These are phyloP conservation scores for Yamadazyma friedrichii DNA, from an alignment of 1,139 yeast genomes.

Conservation along the genomic window DNA sequence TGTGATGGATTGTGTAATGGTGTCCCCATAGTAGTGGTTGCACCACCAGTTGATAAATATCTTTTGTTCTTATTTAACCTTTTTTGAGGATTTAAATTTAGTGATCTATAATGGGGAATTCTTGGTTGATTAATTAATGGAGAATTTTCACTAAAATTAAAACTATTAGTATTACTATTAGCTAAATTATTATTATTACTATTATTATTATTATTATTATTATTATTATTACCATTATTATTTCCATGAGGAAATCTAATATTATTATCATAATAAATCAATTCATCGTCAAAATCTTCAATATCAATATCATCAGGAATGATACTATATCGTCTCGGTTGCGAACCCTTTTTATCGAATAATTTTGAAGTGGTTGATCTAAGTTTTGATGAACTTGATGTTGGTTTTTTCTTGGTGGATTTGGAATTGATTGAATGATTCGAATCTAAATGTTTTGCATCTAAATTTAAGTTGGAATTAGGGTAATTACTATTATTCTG, in stretches of 20 bases:
- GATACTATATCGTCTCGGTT: conserved; percentile 70
- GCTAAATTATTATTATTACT: conserved; percentile 33
- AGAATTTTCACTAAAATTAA: conserved; percentile 29
- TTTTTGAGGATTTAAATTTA: conserved; percentile 32
- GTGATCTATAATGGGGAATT: conserved; percentile 44
- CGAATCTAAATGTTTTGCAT: conserved; percentile 4
- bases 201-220: conserved; percentile 26
- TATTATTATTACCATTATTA: conserved; percentile 34
- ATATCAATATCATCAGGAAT: conserved; percentile 67
- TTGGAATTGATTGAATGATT: conserved; percentile 25
- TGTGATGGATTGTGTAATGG: conserved; percentile 4
- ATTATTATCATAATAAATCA: conserved; percentile 47
- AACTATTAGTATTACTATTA: conserved; percentile 14
- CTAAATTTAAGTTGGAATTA: neutral
- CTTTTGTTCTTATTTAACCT: conserved; percentile 27
- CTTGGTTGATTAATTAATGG: conserved; percentile 32
- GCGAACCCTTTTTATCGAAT: conserved; percentile 70
- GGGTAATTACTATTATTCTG: neutral
- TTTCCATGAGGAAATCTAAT: conserved; percentile 39
- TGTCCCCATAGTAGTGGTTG: too few relatives aligned
- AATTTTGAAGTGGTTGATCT: conserved; percentile 71
- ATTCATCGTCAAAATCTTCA: conserved; percentile 62
- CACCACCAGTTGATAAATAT: conserved; percentile 32
- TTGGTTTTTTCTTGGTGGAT: conserved; percentile 28
- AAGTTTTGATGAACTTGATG: conserved; percentile 38